Conservation (phyloP, 2,329 filamentous ascomycete genomes). For the Cladosporium halotolerans region DNA sequence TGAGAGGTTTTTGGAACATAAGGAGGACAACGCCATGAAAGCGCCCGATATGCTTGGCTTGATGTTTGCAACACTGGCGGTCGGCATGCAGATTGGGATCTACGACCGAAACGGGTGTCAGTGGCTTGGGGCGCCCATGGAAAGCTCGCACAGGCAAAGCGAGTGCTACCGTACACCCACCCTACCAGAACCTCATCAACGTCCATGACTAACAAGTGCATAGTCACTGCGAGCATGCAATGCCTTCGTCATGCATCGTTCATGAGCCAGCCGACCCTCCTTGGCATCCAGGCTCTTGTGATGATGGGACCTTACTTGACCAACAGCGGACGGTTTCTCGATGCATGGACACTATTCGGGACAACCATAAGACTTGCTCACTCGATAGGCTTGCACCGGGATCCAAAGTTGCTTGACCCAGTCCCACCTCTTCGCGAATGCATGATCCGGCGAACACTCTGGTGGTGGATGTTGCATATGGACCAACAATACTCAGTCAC, state of each 20-base stretch:
- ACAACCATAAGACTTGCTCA: conserved; percentile 45
- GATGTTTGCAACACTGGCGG: conserved; percentile 42
- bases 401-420: conserved; percentile 42
- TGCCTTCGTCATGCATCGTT: conserved; percentile 44
- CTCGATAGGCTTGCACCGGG: conserved; percentile 44
- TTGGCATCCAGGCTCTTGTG: conserved; percentile 41
- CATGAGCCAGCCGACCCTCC: conserved; percentile 42
- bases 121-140: conserved; percentile 34
- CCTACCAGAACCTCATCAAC: too few species aligned
- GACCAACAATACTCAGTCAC: conserved; percentile 48
- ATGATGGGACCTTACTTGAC: conserved; percentile 46
- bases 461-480: conserved; percentile 50
- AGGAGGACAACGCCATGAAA: conserved; percentile 36
- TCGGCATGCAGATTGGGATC: conserved; percentile 41
- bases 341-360: conserved; percentile 46
- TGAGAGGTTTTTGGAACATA: conserved; percentile 38
- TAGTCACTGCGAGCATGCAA: conserved; percentile 47
- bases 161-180: conserved; percentile 38
- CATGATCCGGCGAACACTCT: conserved; percentile 38
- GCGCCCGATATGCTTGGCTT: conserved; percentile 45
- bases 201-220: conserved; percentile 11
- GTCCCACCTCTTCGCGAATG: conserved; percentile 37
- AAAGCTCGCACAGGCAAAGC: conserved; percentile 32
- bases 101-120: conserved; percentile 36
- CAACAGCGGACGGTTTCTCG: conserved; percentile 44